A percentile compares a stretch with the other conserved stretches of the same genome.
Conservation (phyloP, 1,284 basidiomycete genomes). For the Rhodotorula sp. region DNA sequence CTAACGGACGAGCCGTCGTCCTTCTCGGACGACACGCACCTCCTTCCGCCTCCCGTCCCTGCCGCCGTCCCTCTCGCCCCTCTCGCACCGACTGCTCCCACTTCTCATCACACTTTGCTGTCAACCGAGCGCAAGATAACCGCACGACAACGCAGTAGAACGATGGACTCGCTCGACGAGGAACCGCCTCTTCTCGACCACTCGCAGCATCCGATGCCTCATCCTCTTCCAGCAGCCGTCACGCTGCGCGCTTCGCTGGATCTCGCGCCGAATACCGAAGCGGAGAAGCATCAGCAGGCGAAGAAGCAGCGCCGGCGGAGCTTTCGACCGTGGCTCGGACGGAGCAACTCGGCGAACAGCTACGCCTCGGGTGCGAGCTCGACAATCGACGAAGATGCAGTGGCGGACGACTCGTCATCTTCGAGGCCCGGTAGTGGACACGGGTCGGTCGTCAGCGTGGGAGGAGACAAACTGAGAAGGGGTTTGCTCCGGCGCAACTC, state of each 20-base stretch:
- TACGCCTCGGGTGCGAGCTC: neutral
- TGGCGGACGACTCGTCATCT: neutral
- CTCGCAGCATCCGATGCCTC: neutral
- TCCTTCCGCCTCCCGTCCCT: neutral
- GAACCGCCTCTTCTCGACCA: conserved; percentile 5
- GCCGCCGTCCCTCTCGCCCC: neutral
- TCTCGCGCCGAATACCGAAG: too few relatives aligned
- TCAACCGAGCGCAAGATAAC: neutral
- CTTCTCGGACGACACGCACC: neutral
- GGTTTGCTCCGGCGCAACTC: conserved; percentile 20
- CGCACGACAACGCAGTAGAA: conserved; percentile 6
- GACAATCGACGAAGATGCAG: neutral
- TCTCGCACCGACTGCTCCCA: neutral
- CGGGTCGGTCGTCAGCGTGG: neutral
- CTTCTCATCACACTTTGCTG: neutral
- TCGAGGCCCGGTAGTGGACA: neutral
- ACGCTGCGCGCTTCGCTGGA: neutral
- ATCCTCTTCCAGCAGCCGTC: neutral
- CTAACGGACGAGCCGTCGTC: neutral
- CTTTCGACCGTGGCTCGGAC: conserved; percentile 7
- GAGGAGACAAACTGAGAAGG: neutral
- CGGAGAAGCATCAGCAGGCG: neutral
- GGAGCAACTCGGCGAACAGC: conserved; percentile 9
- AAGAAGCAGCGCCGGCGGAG: conserved; percentile 11
- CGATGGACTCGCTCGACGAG: conserved; percentile 29